phyloP scores from a whole-genome alignment of 106 monocot genomes.

The Hemerocallis citrina region DNA sequence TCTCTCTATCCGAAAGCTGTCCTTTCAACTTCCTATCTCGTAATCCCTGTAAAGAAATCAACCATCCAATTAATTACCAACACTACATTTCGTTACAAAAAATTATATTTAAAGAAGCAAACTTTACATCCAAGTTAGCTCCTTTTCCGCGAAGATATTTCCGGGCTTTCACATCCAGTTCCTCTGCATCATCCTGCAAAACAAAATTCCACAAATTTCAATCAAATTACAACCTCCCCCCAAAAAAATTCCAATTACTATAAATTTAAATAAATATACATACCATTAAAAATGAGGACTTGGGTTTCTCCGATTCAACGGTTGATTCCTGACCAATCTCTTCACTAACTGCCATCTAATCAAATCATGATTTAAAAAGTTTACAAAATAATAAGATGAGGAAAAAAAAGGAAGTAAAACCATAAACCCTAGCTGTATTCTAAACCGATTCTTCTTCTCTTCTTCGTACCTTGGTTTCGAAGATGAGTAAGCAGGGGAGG shows the following conservation, averaged over 20 bases:
- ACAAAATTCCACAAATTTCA: no score
- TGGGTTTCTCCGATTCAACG: background rate
- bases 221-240: background rate
- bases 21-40: conserved; percentile 85
- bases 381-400: no score
- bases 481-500: no score
- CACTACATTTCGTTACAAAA: no score
- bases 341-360: background rate
- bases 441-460: no score
- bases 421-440: no score
- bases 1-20: conserved; percentile 61
- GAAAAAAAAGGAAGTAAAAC: no score
- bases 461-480: no score
- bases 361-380: no score
- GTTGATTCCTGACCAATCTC: no score
- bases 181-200: conserved; percentile 50
- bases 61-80: background rate
- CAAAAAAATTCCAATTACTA: background rate
- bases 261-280: no score
- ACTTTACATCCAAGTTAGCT: conserved; percentile 69
- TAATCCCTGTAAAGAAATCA: conserved; percentile 30
- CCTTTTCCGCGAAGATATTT: conserved; percentile 79
- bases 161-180: conserved; percentile 44
- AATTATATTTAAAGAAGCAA: no score
- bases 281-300: background rate